Conservation (phyloP, 805 yeast species). For the Brettanomyces sp. region DNA sequence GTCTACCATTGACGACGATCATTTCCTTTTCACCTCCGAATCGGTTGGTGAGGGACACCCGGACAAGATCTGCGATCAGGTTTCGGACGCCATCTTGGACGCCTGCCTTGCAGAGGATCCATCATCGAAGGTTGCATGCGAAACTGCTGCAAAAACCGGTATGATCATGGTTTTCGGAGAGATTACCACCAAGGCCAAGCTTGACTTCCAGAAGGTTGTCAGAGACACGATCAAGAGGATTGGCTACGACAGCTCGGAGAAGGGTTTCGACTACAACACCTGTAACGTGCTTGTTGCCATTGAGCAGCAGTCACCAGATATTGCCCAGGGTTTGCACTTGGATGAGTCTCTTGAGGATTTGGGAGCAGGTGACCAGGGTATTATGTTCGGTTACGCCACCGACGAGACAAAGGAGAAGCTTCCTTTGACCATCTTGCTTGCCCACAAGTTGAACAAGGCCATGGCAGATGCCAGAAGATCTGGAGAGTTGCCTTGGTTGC, state of each 20-base stretch:
- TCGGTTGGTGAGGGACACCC: conserved; percentile 95
- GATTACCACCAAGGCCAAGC: conserved; percentile 90
- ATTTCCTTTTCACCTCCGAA: conserved; percentile 45
- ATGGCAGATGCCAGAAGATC: conserved; percentile 96
- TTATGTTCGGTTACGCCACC: conserved; percentile 99
- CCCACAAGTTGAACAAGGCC: conserved; percentile 94
- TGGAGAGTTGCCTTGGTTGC: conserved; percentile 90
- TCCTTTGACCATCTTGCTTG: conserved; percentile 87
- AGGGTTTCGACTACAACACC: conserved; percentile 98
- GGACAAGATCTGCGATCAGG: conserved; percentile 97
- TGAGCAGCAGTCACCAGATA: conserved; percentile 98
- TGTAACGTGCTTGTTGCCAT: conserved; percentile 98
- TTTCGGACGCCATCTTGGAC: conserved; percentile 94
- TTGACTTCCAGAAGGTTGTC: conserved; percentile 95
- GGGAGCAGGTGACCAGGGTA: conserved; percentile 99
- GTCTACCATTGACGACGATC: conserved; percentile 16
- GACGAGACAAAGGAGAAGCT: conserved; percentile 97
- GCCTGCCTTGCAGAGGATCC: conserved; percentile 96
- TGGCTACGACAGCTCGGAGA: conserved; percentile 92
- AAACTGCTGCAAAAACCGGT: conserved; percentile 98
- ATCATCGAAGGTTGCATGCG: conserved; percentile 97
- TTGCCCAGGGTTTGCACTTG: conserved; percentile 98
- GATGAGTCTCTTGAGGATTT: conserved; percentile 92
- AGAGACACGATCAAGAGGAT: conserved; percentile 98
- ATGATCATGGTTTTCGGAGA: conserved; percentile 99